phyloP scores from a whole-genome alignment of 2,329 filamentous ascomycete genomes.

The Microdochium paspali region DNA sequence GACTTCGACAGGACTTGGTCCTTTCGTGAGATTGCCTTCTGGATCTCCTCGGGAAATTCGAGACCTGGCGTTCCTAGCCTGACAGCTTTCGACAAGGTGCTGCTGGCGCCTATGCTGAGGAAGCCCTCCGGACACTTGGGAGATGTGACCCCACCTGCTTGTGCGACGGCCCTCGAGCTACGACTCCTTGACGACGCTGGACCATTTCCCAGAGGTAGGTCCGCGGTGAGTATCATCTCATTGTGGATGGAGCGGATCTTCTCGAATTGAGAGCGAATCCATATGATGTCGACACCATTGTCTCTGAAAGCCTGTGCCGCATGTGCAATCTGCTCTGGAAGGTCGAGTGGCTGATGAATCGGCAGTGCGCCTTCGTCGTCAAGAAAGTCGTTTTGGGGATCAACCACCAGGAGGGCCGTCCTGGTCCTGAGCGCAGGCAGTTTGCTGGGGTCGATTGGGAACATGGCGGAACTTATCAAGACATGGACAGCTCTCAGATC shows the following conservation, averaged over 20 bases:
- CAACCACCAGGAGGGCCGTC: constrained; percentile 70
- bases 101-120: constrained; percentile 23
- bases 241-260: constrained; percentile 47
- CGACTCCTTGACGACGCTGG: constrained; percentile 11
- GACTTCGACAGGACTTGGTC: constrained; percentile 56
- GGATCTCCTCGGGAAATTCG: constrained; percentile 32
- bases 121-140: constrained; percentile 22
- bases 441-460: constrained; percentile 45
- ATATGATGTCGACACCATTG: constrained; percentile 64
- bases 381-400: constrained; percentile 87
- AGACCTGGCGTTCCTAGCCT: constrained; percentile 31
- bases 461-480: constrained; percentile 28
- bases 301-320: constrained; percentile 67
- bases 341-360: constrained; percentile 52
- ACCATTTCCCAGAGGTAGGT: constrained; percentile 11
- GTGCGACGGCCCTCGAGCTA: constrained; percentile 16
- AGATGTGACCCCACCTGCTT: constrained; percentile 3
- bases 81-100: background rate
- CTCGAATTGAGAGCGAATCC: constrained; percentile 71
- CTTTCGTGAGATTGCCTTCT: constrained; percentile 30
- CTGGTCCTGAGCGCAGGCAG: constrained; percentile 49
- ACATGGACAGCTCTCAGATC: background rate
- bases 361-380: constrained; percentile 57
- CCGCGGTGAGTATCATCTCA: constrained; percentile 36
- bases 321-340: constrained; percentile 55